These are phyloP conservation scores for Musa schizocarpa DNA, from an alignment of 176 grass and related monocot species.

Conservation along the genomic window DNA sequence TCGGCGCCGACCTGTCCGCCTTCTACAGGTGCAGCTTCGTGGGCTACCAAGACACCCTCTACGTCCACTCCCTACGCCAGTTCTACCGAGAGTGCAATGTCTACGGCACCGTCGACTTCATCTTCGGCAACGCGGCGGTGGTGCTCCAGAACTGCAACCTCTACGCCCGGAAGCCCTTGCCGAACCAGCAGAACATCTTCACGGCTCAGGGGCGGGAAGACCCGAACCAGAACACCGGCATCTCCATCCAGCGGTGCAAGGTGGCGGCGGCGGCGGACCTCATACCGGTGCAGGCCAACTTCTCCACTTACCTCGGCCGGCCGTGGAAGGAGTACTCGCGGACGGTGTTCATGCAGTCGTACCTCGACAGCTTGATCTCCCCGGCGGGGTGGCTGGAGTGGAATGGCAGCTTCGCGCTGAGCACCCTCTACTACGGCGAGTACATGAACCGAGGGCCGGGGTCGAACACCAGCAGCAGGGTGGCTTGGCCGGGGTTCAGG, in stretches of 20 bases:
- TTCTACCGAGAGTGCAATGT: no score
- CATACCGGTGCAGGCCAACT: constrained; percentile 27
- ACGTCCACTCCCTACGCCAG: no score
- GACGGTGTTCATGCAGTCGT: constrained; percentile 58
- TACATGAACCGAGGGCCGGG: constrained; percentile 57
- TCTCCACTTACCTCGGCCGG: constrained; percentile 17
- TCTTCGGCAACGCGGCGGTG: constrained; percentile 34
- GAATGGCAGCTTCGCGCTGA: constrained; percentile 64
- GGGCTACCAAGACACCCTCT: constrained; percentile 33
- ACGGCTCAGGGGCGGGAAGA: constrained; percentile 62
- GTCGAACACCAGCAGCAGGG: constrained; percentile 40
- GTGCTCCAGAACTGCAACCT: constrained; percentile 71
- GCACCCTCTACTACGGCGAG: constrained; percentile 87
- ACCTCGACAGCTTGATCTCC: constrained; percentile 51
- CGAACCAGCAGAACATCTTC: constrained; percentile 55
- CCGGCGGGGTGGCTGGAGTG: constrained; percentile 60
- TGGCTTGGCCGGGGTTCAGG: constrained; percentile 55
- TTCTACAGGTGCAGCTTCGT: constrained; percentile 80
- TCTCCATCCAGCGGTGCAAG: constrained; percentile 64
- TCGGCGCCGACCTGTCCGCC: constrained; percentile 47
- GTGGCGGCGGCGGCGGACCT: constrained; percentile 73
- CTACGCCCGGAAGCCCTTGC: constrained; percentile 48
- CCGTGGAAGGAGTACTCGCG: constrained; percentile 76
- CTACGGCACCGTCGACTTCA: no score
- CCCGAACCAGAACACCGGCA: constrained; percentile 82